These are phyloP conservation scores for Massarina eburnea DNA, from an alignment of 2,329 filamentous ascomycete species.

Conservation along the genomic window DNA sequence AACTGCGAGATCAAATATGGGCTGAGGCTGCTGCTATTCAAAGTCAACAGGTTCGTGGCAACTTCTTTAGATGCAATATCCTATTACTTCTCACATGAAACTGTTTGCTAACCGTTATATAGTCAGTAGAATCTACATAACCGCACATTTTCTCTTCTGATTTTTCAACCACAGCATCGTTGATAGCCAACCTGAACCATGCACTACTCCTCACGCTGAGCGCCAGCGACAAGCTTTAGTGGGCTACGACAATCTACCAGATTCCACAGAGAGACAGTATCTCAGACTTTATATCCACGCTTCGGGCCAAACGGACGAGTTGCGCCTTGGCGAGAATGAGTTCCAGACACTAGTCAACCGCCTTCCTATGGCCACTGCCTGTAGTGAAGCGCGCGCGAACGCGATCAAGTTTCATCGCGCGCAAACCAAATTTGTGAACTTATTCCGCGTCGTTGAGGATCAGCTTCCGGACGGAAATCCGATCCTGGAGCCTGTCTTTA, in stretches of 20 bases:
- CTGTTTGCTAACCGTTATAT: slow-evolving; percentile 1
- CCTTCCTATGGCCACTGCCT: slow-evolving; percentile 10
- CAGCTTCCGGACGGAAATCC: slow-evolving; percentile 2
- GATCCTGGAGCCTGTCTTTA: slow-evolving; percentile 10
- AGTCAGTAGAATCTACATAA: slow-evolving; percentile 4
- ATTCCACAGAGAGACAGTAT: slow-evolving; percentile 5
- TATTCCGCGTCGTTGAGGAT: slow-evolving; percentile 4
- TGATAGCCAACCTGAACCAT: slow-evolving; percentile 4
- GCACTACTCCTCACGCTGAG: slow-evolving; percentile 4
- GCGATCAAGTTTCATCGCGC: slow-evolving; percentile 6
- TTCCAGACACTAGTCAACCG: slow-evolving; percentile 11
- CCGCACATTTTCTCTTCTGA: not conserved
- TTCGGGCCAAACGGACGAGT: slow-evolving; percentile 4
- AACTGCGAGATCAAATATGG: slow-evolving; percentile 12
- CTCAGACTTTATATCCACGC: slow-evolving; percentile 6
- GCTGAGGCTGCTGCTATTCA: slow-evolving; percentile 8
- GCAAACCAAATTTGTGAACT: slow-evolving; percentile 1
- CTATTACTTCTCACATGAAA: not conserved
- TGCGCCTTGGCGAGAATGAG: slow-evolving; percentile 9
- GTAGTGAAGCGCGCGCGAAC: slow-evolving; percentile 7
- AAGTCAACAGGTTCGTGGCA: slow-evolving; percentile 7
- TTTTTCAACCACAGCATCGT: slow-evolving; percentile 7
- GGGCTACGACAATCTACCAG: slow-evolving; percentile 8
- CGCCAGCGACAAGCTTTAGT: slow-evolving; percentile 11
- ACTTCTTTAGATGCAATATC: slow-evolving; percentile 1